Conservation (phyloP, 306 rosid species). For the Dryas alaskensis region DNA sequence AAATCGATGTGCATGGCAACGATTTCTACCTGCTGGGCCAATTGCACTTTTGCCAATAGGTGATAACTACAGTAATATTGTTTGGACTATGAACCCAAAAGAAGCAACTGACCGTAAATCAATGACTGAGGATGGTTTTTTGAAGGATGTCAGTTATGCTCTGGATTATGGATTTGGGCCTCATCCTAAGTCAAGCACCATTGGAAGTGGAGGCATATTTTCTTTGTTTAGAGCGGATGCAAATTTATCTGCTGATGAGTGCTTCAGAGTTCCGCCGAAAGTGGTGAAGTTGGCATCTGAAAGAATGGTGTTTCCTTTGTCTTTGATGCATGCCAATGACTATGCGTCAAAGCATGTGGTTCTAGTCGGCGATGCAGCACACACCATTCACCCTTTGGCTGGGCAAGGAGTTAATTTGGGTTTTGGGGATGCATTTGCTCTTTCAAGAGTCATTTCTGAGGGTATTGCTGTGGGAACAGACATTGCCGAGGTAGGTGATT, state of each 20-base stretch:
- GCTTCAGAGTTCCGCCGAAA: conserved; percentile 78
- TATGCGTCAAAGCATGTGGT: conserved; percentile 69
- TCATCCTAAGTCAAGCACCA: conserved; percentile 54
- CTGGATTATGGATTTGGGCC: conserved; percentile 75
- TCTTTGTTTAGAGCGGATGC: conserved; percentile 62
- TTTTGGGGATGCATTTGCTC: conserved; percentile 77
- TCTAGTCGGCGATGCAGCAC: conserved; percentile 92
- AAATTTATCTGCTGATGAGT: conserved; percentile 47
- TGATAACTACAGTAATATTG: conserved; percentile 81
- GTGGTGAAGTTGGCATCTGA: conserved; percentile 64
- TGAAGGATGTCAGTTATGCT: conserved; percentile 65
- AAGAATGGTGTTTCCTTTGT: conserved; percentile 78
- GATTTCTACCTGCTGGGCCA: conserved; percentile 88
- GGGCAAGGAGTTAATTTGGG: conserved; percentile 98
- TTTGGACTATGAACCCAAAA: conserved; percentile 89
- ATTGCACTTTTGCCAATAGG: conserved; percentile 89
- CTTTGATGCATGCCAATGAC: conserved; percentile 69
- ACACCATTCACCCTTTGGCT: conserved; percentile 92
- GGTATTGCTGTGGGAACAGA: conserved; percentile 77
- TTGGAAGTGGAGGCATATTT: conserved; percentile 47
- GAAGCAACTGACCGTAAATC: conserved; percentile 60
- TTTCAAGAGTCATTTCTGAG: conserved; percentile 71
- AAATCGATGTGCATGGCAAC: conserved; percentile 86
- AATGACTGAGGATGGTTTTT: conserved; percentile 53
- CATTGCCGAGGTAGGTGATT: conserved; percentile 67